Conservation (phyloP, 1,284 basidiomycete genomes). For the Flammula alnicola region DNA sequence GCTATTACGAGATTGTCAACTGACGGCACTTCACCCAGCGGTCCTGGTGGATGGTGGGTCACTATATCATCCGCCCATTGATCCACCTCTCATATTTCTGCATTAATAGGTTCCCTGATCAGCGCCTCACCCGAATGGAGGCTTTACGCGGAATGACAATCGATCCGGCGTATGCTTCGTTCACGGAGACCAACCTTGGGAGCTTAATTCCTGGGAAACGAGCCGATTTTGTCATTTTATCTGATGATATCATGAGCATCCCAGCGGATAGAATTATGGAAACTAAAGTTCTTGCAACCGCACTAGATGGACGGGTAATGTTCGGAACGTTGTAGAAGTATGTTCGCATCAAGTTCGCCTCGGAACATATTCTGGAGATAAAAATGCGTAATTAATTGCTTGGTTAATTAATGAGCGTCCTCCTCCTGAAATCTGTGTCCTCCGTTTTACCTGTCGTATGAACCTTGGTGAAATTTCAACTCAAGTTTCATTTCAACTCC, state of each 20-base stretch:
- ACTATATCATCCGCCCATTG: background rate
- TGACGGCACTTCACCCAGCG: conserved; percentile 81
- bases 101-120: conserved; percentile 71
- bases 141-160: conserved; percentile 66
- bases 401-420: background rate
- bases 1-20: conserved; percentile 78
- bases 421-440: too few relatives aligned
- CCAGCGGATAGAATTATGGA: conserved; percentile 60
- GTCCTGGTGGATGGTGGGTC: conserved; percentile 76
- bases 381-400: conserved; percentile 21
- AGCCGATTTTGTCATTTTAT: conserved; percentile 84
- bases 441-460: too few relatives aligned
- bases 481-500: too few relatives aligned
- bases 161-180: conserved; percentile 85
- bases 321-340: conserved; percentile 48
- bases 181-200: conserved; percentile 73
- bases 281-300: conserved; percentile 74
- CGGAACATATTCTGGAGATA: too few relatives aligned
- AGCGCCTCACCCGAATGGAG: conserved; percentile 76
- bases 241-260: conserved; percentile 78
- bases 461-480: too few relatives aligned
- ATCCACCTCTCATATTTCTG: background rate
- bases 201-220: conserved; percentile 75
- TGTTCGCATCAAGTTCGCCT: background rate
- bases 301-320: conserved; percentile 75